phyloP scores from a whole-genome alignment of 257 asterid species.

The Coffea canephora region DNA sequence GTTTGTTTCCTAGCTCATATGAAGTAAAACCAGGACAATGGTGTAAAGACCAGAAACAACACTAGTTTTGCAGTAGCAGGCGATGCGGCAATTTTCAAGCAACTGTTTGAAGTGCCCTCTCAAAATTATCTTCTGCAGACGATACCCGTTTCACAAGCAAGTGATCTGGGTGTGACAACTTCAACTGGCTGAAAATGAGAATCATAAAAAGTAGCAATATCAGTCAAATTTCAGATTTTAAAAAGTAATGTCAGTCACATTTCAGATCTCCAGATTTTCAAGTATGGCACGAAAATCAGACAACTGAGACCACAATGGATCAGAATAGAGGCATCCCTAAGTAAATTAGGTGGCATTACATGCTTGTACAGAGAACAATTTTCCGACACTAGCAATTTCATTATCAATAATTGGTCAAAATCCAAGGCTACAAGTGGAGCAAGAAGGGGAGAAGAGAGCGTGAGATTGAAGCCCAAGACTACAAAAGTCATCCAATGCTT shows the following conservation, averaged over 20 bases:
- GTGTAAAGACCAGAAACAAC: not conserved
- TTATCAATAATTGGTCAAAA: not conserved
- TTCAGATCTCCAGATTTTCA: not conserved
- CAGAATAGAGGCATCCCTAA: not conserved
- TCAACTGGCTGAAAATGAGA: constrained; percentile 69
- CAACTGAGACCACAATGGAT: not conserved
- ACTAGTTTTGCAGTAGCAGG: not conserved
- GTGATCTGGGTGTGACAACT: constrained; percentile 78
- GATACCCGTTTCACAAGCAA: constrained; percentile 61
- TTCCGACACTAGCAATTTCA: not conserved
- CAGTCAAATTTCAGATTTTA: not conserved
- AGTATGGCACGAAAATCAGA: not conserved
- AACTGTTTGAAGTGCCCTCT: constrained; percentile 77
- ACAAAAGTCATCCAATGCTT: not conserved
- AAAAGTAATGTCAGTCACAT: not conserved
- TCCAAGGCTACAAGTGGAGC: not conserved
- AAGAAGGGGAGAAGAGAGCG: not conserved
- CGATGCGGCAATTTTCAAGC: constrained; percentile 38
- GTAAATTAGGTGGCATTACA: not conserved
- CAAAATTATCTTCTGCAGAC: constrained; percentile 69
- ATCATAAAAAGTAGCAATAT: constrained; percentile 12
- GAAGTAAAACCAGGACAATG: not conserved
- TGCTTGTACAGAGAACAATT: not conserved
- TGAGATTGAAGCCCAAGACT: not conserved
- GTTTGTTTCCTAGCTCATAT: not conserved